Evolutionary conservation across 2,329 filamentous ascomycete species (phyloP).

Genomic region (Mycosphaerella sp.): DNA sequence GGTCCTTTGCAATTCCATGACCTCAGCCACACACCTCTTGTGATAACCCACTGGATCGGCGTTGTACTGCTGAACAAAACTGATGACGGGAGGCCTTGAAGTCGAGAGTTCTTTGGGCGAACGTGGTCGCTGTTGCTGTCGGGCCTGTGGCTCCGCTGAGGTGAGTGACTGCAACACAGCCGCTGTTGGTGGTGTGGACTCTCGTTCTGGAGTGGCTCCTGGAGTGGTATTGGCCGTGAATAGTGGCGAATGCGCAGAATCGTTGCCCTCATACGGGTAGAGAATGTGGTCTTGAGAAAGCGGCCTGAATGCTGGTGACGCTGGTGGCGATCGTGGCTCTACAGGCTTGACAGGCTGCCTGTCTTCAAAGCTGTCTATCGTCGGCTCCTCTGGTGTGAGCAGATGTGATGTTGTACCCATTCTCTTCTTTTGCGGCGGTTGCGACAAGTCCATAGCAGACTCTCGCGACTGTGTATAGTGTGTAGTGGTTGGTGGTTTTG

Average conservation of each 20-base stretch:
- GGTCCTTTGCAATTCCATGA: slow-evolving; percentile 10
- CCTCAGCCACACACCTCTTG: slow-evolving; percentile 14
- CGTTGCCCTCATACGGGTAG: slow-evolving; percentile 16
- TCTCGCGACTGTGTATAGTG: slow-evolving; percentile 1
- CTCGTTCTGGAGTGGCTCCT: slow-evolving; percentile 5
- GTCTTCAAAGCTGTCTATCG: slow-evolving; percentile 19
- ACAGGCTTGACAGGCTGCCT: slow-evolving; percentile 5
- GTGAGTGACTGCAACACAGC: background rate
- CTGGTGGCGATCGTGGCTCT: slow-evolving; percentile 20
- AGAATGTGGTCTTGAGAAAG: slow-evolving; percentile 20
- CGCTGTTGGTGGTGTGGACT: background rate
- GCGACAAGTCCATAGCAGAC: slow-evolving; percentile 18
- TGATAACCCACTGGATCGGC: slow-evolving; percentile 16
- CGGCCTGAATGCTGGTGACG: slow-evolving; percentile 20
- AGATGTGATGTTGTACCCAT: slow-evolving; percentile 16
- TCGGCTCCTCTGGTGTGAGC: slow-evolving; percentile 22
- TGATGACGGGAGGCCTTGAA: background rate
- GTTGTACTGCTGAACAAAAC: slow-evolving; percentile 6
- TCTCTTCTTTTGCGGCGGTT: slow-evolving; percentile 12
- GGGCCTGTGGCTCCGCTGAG: background rate
- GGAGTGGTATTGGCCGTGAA: slow-evolving; percentile 10
- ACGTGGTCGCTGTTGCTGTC: background rate
- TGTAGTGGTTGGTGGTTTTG: slow-evolving; percentile 1
- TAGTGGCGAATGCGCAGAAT: slow-evolving; percentile 7
- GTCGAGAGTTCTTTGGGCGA: no score